Percentiles rank a stretch among this genome's conserved stretches.
Evolutionary conservation across 2,329 filamentous ascomycete species (phyloP).

Genomic region (Chaetothyriales sp.): DNA sequence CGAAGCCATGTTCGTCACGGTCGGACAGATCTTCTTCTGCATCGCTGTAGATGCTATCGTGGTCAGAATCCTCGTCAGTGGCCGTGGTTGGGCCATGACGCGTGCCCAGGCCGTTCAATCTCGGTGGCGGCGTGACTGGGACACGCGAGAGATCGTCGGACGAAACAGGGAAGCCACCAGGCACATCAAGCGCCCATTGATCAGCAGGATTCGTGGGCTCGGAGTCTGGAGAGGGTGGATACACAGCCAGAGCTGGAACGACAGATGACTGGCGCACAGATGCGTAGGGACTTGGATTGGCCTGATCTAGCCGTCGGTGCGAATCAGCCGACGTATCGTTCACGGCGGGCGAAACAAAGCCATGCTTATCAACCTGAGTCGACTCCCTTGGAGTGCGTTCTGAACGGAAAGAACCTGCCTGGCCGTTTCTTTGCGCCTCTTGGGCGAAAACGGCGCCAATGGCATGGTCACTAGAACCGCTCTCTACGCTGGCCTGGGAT

Average conservation of each 20-base stretch:
- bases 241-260: constrained; percentile 32
- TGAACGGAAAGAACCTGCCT: background rate
- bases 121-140: background rate
- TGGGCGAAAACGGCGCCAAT: constrained; percentile 37
- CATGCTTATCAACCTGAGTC: constrained; percentile 51
- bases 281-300: background rate
- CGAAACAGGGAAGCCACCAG: constrained; percentile 42
- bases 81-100: background rate
- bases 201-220: constrained; percentile 21
- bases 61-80: constrained; percentile 12
- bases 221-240: constrained; percentile 32
- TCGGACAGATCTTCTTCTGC: constrained; percentile 21
- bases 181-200: constrained; percentile 33
- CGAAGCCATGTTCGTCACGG: constrained; percentile 29
- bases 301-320: too few species aligned
- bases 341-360: constrained; percentile 47
- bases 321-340: constrained; percentile 7
- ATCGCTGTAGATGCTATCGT: constrained; percentile 33
- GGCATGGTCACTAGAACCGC: constrained; percentile 37
- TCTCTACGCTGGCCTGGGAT: constrained; percentile 14
- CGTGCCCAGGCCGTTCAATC: background rate
- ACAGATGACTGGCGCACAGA: background rate
- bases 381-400: constrained; percentile 50
- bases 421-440: constrained; percentile 3
- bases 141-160: constrained; percentile 1